Base-by-base conservation (phyloP, 1,284 basidiomycete genomes). In the Thecaphora frezii region DNA sequence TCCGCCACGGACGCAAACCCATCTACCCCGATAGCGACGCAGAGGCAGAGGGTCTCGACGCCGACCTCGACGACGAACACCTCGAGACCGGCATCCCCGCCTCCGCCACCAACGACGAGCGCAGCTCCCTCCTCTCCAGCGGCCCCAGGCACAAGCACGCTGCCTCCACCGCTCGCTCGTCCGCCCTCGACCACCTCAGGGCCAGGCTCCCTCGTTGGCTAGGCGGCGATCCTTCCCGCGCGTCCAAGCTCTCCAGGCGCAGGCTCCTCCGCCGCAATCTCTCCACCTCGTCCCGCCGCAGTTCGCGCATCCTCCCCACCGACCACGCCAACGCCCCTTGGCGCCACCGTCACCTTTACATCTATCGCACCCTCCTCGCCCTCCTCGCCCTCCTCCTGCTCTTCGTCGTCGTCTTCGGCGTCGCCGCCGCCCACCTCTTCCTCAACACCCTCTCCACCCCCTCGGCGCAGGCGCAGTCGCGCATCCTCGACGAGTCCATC, bases 401-500 rank as follows among this genome's bases (percentile, higher is more conserved):
- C 33, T 2, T 73, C 47, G 47, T 74, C 10, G 19, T 69, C 13
- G 54, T 73, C 16, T 45, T 69, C 12, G 46, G 28, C 36, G 48
- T 74, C 12, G 63, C 63, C 12, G 46, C 62, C 7, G 51, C 51
- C 2, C 73, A 73, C 36, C 58, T 73, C 30, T 69, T 60, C 28
- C 19, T 63, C 36, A 49, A 49, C 12, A 73, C 70, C 4, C 63
- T 73, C 47, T 60, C 55, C 14, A 36, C 68, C 7, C 73, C 66
- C 13, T 55, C 62, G 2, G 50, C 57, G 18, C 62, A 66, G 16
- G 54, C 56, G 18, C 70, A 73, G 48, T 57, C 58, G 0, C 58
- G 54, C 36, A 74, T 74, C 45, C 63, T 74, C 22, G 66, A 68
- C 47, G 56, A 62, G 22, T 63, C 71, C 3, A 58, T 74, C 25